These are phyloP conservation scores for Auricularia sp. DNA, from an alignment of 768 basidiomycete genomes.

Conservation along the genomic window DNA sequence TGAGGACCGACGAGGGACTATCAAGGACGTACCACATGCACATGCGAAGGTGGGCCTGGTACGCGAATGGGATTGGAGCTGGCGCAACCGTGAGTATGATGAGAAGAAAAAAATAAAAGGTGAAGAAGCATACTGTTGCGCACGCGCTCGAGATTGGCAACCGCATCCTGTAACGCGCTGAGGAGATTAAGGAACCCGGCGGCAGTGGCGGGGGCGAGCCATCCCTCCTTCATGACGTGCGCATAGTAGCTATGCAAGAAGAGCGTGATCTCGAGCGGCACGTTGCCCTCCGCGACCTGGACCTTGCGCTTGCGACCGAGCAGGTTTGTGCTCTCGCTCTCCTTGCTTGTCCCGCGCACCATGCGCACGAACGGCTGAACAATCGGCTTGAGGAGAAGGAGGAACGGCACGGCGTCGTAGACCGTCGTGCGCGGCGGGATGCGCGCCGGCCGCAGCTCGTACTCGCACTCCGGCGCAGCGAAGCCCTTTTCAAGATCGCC, in stretches of 20 bases:
- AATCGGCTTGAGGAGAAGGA: slow-evolving; percentile 43
- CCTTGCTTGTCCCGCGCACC: neutral
- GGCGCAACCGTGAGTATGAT: neutral
- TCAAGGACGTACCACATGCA: neutral
- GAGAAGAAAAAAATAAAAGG: neutral
- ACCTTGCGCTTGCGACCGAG: slow-evolving; percentile 1
- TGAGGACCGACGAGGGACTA: neutral
- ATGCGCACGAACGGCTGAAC: slow-evolving; percentile 8
- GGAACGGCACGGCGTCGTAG: slow-evolving; percentile 45
- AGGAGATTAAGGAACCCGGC: slow-evolving; percentile 39
- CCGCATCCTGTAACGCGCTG: slow-evolving; percentile 41
- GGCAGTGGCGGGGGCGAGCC: slow-evolving; percentile 43
- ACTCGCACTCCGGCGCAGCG: slow-evolving; percentile 30
- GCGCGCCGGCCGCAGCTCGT: slow-evolving; percentile 42
- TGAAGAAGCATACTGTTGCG: slow-evolving; percentile 29
- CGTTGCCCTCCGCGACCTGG: slow-evolving; percentile 27
- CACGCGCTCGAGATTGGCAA: slow-evolving; percentile 52
- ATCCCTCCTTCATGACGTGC: slow-evolving; percentile 32
- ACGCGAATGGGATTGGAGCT: slow-evolving; percentile 56
- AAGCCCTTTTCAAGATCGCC: slow-evolving; percentile 35
- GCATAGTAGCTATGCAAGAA: slow-evolving; percentile 40
- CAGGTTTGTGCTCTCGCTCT: neutral
- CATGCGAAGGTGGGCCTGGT: slow-evolving; percentile 28
- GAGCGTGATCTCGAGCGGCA: slow-evolving; percentile 47
- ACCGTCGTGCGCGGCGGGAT: slow-evolving; percentile 43